Conservation (phyloP, 257 asterid species). For the Hygrophila difformis region DNA sequence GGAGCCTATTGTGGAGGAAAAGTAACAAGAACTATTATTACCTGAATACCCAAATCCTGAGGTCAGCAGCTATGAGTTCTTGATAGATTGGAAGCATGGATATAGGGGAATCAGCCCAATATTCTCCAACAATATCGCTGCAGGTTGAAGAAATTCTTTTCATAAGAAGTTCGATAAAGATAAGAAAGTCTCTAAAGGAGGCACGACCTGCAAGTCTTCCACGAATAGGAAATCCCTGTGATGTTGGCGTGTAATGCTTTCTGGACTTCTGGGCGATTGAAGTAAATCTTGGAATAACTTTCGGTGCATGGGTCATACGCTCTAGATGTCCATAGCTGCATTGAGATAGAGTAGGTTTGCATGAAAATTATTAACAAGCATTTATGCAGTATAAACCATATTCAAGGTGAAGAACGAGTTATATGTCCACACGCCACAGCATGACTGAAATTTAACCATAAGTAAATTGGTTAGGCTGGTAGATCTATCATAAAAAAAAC, state of each 20-base stretch:
- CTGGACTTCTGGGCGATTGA: constrained; percentile 85
- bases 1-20: background rate
- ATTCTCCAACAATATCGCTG: constrained; percentile 69
- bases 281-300: constrained; percentile 56
- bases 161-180: constrained; percentile 1
- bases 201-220: constrained; percentile 89
- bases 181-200: constrained; percentile 12
- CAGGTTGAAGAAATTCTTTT: constrained; percentile 17
- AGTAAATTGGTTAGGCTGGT: too few species aligned
- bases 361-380: background rate
- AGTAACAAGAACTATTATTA: constrained; percentile 18
- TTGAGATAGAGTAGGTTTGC: constrained; percentile 11
- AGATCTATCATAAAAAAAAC: too few species aligned
- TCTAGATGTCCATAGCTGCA: constrained; percentile 89
- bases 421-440: too few species aligned
- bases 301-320: constrained; percentile 95
- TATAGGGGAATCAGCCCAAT: constrained; percentile 86
- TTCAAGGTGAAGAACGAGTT: background rate
- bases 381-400: background rate
- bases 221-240: constrained; percentile 56
- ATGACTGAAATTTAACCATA: too few species aligned
- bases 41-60: constrained; percentile 96
- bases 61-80: constrained; percentile 75
- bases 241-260: constrained; percentile 80
- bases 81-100: constrained; percentile 92